These are phyloP conservation scores for Citropsis articulata DNA, from an alignment of 345 rosid genomes.

Conservation along the genomic window DNA sequence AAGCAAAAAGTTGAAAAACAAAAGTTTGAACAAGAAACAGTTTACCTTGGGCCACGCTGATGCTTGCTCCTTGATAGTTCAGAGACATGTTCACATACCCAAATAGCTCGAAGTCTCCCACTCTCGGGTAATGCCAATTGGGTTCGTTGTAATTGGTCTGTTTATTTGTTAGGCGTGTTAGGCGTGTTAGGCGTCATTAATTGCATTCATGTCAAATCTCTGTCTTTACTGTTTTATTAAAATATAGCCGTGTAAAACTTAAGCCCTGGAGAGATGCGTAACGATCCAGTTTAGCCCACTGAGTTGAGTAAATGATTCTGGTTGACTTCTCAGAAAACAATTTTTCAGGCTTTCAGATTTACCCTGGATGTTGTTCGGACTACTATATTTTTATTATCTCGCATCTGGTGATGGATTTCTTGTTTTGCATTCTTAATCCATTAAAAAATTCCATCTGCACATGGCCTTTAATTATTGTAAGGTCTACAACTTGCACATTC, in stretches of 20 bases:
- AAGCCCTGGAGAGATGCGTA: not conserved
- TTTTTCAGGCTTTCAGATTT: not conserved
- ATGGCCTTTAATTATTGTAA: not conserved
- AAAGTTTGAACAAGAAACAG: not conserved
- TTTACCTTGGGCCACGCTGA: constrained; percentile 6
- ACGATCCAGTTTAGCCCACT: not conserved
- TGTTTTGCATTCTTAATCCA: not conserved
- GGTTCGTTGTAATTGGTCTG: not conserved
- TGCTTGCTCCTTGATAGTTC: not conserved
- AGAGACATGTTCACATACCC: not conserved
- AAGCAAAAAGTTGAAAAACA: not conserved
- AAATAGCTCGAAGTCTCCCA: not conserved
- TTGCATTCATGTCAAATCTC: too few species aligned
- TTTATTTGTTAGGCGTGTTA: not conserved
- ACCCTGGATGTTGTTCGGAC: not conserved
- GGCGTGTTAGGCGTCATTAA: too few species aligned
- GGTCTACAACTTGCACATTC: not conserved
- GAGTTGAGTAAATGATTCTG: not conserved
- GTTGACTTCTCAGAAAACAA: not conserved
- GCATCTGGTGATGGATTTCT: not conserved
- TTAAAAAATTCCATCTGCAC: not conserved
- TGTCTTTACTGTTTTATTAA: not conserved
- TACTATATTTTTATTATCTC: not conserved
- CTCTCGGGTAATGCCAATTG: not conserved
- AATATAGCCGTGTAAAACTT: not conserved